phyloP scores from a whole-genome alignment of 169 alveolate genomes.

The Eimeria zaria region DNA sequence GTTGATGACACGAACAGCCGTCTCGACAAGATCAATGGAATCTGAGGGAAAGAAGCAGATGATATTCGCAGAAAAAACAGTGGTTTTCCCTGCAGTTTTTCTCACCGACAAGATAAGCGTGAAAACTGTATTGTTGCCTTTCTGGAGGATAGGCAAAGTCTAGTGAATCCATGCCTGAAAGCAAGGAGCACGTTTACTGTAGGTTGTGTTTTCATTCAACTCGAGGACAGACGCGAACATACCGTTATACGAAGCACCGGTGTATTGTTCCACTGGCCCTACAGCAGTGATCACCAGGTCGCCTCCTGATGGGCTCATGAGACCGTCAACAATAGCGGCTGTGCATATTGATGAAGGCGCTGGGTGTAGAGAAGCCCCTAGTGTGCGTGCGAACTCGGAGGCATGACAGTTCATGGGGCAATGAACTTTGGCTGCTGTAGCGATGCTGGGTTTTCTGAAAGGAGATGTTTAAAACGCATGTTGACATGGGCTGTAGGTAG shows the following conservation, averaged over 20 bases:
- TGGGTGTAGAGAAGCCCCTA: conserved; percentile 90
- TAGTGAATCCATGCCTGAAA: conserved; percentile 68
- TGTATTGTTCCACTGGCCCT: conserved; percentile 86
- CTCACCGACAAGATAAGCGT: conserved; percentile 73
- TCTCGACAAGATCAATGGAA: conserved; percentile 91
- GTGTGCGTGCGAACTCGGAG: conserved; percentile 86
- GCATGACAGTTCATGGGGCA: conserved; percentile 90
- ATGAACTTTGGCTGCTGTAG: conserved; percentile 81
- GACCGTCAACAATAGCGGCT: conserved; percentile 94
- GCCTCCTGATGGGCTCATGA: conserved; percentile 92
- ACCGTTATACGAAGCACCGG: conserved; percentile 81
- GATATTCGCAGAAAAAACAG: too few species aligned
- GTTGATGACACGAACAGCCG: conserved; percentile 93
- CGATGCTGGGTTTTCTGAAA: conserved; percentile 49
- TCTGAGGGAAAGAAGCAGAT: conserved; percentile 9
- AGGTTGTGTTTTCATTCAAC: not conserved
- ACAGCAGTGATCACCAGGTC: conserved; percentile 87
- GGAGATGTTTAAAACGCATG: too few species aligned
- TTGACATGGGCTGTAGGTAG: not conserved
- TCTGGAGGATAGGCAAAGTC: conserved; percentile 74
- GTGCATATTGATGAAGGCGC: conserved; percentile 94
- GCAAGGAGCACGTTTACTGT: not conserved
- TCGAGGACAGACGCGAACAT: not conserved
- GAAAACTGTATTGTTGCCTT: conserved; percentile 59
- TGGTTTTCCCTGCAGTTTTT: too few species aligned